Percentiles rank a stretch among this genome's conserved stretches.
These are phyloP conservation scores for Annulohypoxylon bovei DNA, from an alignment of 495 filamentous ascomycete species.

Conservation along the genomic window DNA sequence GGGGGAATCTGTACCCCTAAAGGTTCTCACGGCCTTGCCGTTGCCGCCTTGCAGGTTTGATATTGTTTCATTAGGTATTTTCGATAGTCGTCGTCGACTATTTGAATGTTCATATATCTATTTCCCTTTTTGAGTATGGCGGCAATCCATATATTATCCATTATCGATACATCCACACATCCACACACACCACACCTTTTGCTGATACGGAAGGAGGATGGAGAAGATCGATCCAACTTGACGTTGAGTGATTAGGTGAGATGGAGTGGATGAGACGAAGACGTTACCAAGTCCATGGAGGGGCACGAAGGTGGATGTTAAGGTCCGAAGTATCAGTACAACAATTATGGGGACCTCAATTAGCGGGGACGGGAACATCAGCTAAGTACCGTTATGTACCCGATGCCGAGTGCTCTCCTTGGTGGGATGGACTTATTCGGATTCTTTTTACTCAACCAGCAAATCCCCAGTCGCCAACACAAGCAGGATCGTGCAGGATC, in stretches of 20 bases:
- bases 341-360: conserved; percentile 5
- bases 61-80: conserved; percentile 31
- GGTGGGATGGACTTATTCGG: conserved; percentile 31
- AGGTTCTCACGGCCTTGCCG: neutral
- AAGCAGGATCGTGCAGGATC: conserved; percentile 39
- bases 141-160: neutral
- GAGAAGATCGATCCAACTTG: neutral
- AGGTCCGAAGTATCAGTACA: conserved; percentile 37
- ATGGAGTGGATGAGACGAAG: conserved; percentile 24
- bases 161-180: neutral
- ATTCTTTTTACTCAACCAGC: conserved; percentile 26
- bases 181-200: conserved; percentile 5
- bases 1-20: neutral
- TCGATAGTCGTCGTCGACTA: conserved; percentile 27
- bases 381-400: conserved; percentile 19
- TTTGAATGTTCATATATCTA: conserved; percentile 4
- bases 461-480: conserved; percentile 31
- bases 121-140: conserved; percentile 4
- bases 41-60: conserved; percentile 20
- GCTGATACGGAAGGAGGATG: conserved; percentile 16
- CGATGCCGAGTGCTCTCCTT: conserved; percentile 5
- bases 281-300: neutral
- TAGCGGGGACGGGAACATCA: conserved; percentile 25
- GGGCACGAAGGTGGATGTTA: conserved; percentile 20
- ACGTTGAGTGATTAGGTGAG: conserved; percentile 31